Percentiles rank a stretch among this genome's conserved stretches.
Conservation (phyloP, 108 stramenopile genomes). For the Cyclotella atomus region DNA sequence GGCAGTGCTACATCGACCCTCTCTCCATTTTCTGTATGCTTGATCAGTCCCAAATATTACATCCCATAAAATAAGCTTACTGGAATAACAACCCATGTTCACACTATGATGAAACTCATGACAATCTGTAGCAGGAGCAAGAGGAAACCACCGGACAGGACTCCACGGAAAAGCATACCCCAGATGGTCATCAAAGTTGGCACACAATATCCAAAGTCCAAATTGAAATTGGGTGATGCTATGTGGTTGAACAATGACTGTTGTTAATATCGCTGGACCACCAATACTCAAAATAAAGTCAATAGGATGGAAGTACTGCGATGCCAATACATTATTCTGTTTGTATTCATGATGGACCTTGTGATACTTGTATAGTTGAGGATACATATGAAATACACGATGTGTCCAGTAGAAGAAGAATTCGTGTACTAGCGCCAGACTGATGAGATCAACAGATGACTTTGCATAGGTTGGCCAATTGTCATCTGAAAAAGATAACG, state of each 20-base stretch:
- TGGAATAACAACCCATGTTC: slow-evolving; percentile 45
- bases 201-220: slow-evolving; percentile 38
- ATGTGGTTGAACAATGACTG: slow-evolving; percentile 28
- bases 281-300: slow-evolving; percentile 39
- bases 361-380: slow-evolving; percentile 44
- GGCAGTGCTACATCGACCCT: slow-evolving; percentile 11
- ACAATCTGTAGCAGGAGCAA: slow-evolving; percentile 42
- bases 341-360: slow-evolving; percentile 55
- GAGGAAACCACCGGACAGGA: slow-evolving; percentile 49
- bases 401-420: slow-evolving; percentile 48
- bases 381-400: slow-evolving; percentile 34
- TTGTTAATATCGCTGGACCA: slow-evolving; percentile 19
- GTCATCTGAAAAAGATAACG: slow-evolving; percentile 32
- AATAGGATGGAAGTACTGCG: slow-evolving; percentile 43
- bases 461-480: slow-evolving; percentile 37
- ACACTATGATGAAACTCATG: slow-evolving; percentile 54
- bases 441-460: slow-evolving; percentile 5
- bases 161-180: slow-evolving; percentile 54
- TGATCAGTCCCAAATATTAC: slow-evolving; percentile 35
- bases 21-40: slow-evolving; percentile 34
- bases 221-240: slow-evolving; percentile 42
- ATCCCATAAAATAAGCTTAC: slow-evolving; percentile 38
- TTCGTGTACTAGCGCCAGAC: slow-evolving; percentile 39
- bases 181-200: slow-evolving; percentile 53
- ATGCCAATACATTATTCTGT: slow-evolving; percentile 30